Base-by-base conservation (phyloP, 768 basidiomycete species). In the Lyophyllum atratum region DNA sequence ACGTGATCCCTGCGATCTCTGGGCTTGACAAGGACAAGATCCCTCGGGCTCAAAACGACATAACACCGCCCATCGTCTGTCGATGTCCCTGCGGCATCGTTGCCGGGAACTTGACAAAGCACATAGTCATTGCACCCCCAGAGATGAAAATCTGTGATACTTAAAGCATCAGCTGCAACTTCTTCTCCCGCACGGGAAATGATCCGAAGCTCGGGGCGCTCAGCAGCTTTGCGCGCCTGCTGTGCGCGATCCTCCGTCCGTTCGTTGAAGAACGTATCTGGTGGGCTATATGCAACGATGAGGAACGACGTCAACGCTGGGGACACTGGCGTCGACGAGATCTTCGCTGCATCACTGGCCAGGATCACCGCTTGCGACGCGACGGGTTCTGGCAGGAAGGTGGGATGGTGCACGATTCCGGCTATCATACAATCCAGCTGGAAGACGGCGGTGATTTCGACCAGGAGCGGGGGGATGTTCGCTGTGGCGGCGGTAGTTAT, bases 361-460 rank as follows among this genome's bases (percentile, higher is more conserved):
- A 56, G 49, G 22, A 60, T 37, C 22, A 62, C 42, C 22, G 64
- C 56, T 25, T 57, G 67, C 59, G 48, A 64, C 52, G 40, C 55
- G 59, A 64, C 58, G 11, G 64, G 21, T 21, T 57, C 31, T 31
- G 72, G 56, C 43, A 70, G 61, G 4, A 79, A 70, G 44, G 80
- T 76, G 1, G 84, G 84, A 70, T 94, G 92, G 5, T 92, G 90
- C 2, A 89, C 83, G 54, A 99, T 86, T 21, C 95, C 95, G 1
- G 95, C 84, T 39, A 98, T 85, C 93, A 97, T 95, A 68, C 92
- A 94, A 70, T 98, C 97, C 45, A 98, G 77, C 66, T 94, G 89
- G 72, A 98, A 93, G 39, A 92, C 87, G 2, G 91, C 91, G 0
- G 92, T 93, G 61, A 98, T 90, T 66, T 98, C 96, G 51, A 93